These are phyloP conservation scores for Fomitopsis serialis DNA, from an alignment of 768 basidiomycete genomes.

Conservation along the genomic window DNA sequence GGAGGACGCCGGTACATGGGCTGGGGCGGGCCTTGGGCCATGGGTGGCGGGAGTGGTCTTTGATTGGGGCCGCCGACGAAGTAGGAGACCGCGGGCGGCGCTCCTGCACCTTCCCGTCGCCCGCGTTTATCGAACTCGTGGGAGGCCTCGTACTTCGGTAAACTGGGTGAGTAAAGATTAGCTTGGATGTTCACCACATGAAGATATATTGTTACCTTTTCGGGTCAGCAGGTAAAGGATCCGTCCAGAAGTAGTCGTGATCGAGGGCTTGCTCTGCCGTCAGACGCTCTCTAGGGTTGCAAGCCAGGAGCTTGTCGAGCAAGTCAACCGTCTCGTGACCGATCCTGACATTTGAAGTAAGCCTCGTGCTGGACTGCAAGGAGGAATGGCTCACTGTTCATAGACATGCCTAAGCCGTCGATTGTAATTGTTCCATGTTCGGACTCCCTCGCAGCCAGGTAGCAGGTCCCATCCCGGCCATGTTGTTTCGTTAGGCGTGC, in stretches of 20 bases:
- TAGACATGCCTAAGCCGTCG: slow-evolving; percentile 54
- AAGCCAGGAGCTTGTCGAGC: slow-evolving; percentile 72
- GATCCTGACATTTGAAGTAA: slow-evolving; percentile 38
- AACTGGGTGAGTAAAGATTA: slow-evolving; percentile 31
- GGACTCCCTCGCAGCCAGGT: slow-evolving; percentile 78
- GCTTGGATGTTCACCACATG: background rate
- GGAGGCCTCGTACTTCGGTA: slow-evolving; percentile 75
- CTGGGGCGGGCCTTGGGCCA: slow-evolving; percentile 10
- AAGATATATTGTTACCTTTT: slow-evolving; percentile 47
- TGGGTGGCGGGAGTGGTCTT: slow-evolving; percentile 22
- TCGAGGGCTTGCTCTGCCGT: slow-evolving; percentile 85
- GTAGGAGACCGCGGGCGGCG: slow-evolving; percentile 16
- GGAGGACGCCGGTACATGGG: slow-evolving; percentile 25
- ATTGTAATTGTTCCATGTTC: slow-evolving; percentile 47
- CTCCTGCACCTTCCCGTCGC: slow-evolving; percentile 45
- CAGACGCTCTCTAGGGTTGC: slow-evolving; percentile 79
- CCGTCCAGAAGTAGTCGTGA: slow-evolving; percentile 93
- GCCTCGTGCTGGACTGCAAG: background rate
- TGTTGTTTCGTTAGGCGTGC: slow-evolving; percentile 75
- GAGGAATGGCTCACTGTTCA: slow-evolving; percentile 44
- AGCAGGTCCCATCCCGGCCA: slow-evolving; percentile 76
- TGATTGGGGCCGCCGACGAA: slow-evolving; percentile 11
- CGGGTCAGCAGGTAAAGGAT: slow-evolving; percentile 82
- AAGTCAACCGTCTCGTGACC: slow-evolving; percentile 74
- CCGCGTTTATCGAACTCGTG: slow-evolving; percentile 79